phyloP scores from a whole-genome alignment of 352 stramenopile species.

The Hyaloperonospora brassicae region DNA sequence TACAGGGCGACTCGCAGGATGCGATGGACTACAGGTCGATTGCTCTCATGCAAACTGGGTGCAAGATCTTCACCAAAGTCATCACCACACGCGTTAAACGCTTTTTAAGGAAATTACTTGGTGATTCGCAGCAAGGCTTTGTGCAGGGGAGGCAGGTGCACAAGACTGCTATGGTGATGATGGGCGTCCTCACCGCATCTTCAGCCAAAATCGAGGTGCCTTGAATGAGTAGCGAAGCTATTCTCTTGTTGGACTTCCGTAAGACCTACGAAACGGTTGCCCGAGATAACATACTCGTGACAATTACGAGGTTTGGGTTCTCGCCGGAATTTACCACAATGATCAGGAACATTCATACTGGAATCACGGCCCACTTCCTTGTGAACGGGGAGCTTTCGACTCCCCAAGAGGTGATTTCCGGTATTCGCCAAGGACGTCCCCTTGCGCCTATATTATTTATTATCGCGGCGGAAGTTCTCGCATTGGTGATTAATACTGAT shows the following conservation, averaged over 20 bases:
- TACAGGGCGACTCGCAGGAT: too few relatives aligned
- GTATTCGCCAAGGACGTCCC: neutral
- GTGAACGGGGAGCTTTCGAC: neutral
- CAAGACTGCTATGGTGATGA: conserved; percentile 1
- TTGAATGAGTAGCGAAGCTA: too few relatives aligned
- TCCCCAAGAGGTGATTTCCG: neutral
- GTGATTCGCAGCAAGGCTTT: neutral
- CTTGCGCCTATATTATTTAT: neutral
- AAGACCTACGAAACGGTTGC: neutral
- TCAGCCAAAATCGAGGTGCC: neutral
- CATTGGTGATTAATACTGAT: neutral
- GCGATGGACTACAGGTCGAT: too few relatives aligned
- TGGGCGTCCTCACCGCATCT: neutral
- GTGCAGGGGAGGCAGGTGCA: neutral
- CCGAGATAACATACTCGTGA: neutral
- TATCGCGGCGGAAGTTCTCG: neutral
- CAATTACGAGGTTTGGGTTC: neutral
- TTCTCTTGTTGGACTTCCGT: neutral
- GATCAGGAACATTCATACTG: neutral
- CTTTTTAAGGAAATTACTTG: neutral
- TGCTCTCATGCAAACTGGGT: neutral
- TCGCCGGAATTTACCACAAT: neutral
- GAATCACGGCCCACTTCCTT: neutral
- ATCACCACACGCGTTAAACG: neutral
- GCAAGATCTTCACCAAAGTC: neutral